A percentile compares a stretch with the other conserved stretches of the same genome.
Conservation (phyloP, 2,329 filamentous ascomycete genomes). For the Proliferodiscus dingleyae region DNA sequence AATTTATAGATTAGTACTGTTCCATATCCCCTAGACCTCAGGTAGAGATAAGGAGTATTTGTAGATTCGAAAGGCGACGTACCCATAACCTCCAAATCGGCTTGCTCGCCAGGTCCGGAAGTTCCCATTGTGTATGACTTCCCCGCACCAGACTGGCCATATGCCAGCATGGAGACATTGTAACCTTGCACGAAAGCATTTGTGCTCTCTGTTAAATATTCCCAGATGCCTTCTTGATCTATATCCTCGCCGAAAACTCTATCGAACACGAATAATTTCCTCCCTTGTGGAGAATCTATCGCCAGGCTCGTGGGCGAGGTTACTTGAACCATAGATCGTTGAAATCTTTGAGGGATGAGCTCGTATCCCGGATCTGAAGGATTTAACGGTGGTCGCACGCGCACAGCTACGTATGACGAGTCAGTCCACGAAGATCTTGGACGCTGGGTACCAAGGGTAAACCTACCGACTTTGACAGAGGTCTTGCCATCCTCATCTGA, state of each 20-base stretch:
- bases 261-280: slow-evolving; percentile 95
- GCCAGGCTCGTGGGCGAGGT: slow-evolving; percentile 78
- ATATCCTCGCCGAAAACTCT: slow-evolving; percentile 83
- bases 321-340: slow-evolving; percentile 86
- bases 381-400: slow-evolving; percentile 81
- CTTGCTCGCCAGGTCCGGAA: slow-evolving; percentile 75
- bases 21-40: too few relatives aligned
- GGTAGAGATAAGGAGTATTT: background rate
- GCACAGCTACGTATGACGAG: slow-evolving; percentile 60
- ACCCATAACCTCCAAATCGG: slow-evolving; percentile 71
- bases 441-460: background rate
- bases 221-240: slow-evolving; percentile 85
- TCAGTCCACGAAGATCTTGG: slow-evolving; percentile 4
- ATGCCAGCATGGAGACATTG: slow-evolving; percentile 95
- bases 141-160: slow-evolving; percentile 94
- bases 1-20: slow-evolving; percentile 1
- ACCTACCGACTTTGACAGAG: slow-evolving; percentile 93
- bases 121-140: slow-evolving; percentile 99
- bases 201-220: slow-evolving; percentile 88
- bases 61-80: slow-evolving; percentile 34
- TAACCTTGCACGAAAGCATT: slow-evolving; percentile 90
- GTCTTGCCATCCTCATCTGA: slow-evolving; percentile 89
- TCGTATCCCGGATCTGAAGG: slow-evolving; percentile 87
- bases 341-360: slow-evolving; percentile 91
- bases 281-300: slow-evolving; percentile 86